Conservation (phyloP, 2,329 filamentous ascomycete species). For the Hypoxylon sp. region DNA sequence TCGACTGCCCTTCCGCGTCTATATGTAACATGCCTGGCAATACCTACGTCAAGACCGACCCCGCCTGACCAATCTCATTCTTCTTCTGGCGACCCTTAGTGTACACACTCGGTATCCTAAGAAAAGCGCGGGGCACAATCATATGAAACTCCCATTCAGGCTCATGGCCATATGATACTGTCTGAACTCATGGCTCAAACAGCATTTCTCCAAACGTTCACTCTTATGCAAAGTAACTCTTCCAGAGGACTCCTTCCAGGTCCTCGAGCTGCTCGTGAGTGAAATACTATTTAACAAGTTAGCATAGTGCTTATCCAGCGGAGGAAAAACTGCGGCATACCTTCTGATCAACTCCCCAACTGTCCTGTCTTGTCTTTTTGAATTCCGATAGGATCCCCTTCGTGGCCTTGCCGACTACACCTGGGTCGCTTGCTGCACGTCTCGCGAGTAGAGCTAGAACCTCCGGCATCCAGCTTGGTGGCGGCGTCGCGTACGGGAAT, state of each 20-base stretch:
- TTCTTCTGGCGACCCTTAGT: slow-evolving; percentile 1
- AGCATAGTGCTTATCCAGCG: slow-evolving; percentile 42
- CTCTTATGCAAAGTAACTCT: slow-evolving; percentile 93
- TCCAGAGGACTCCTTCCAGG: slow-evolving; percentile 96
- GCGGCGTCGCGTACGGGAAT: slow-evolving; percentile 95
- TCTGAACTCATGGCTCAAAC: background rate
- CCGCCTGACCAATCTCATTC: slow-evolving; percentile 19
- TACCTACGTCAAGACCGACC: slow-evolving; percentile 9
- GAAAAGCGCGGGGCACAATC: slow-evolving; percentile 13
- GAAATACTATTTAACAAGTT: slow-evolving; percentile 74
- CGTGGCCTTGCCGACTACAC: slow-evolving; percentile 94
- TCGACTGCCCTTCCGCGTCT: slow-evolving; percentile 23
- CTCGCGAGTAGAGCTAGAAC: slow-evolving; percentile 88
- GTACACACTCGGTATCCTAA: slow-evolving; percentile 25
- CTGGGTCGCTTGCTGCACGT: slow-evolving; percentile 88
- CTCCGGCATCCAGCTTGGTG: slow-evolving; percentile 93
- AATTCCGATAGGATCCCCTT: slow-evolving; percentile 96
- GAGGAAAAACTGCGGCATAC: slow-evolving; percentile 63
- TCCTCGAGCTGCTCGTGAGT: slow-evolving; percentile 94
- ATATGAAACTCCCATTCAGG: background rate
- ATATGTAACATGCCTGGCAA: slow-evolving; percentile 22
- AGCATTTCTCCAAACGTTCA: background rate
- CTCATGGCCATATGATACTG: background rate
- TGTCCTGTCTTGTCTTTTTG: slow-evolving; percentile 99
- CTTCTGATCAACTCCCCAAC: slow-evolving; percentile 98